These are phyloP conservation scores for Pulveroboletus sp. DNA, from an alignment of 768 basidiomycete genomes.

Conservation along the genomic window DNA sequence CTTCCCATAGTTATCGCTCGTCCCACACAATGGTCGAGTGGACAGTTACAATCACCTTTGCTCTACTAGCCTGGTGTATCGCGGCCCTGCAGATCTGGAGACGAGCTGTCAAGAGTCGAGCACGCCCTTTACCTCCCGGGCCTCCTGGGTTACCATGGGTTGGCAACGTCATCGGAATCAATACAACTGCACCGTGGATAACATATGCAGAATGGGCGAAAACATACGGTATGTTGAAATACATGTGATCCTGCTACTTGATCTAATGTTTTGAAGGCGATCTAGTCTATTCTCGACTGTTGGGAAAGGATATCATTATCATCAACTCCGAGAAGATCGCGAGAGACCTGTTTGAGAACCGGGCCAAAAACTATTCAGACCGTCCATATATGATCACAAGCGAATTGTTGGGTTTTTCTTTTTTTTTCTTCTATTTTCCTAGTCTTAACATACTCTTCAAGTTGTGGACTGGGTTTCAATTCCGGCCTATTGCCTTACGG, in stretches of 20 bases:
- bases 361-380: slow-evolving; percentile 37
- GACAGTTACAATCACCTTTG: too few species aligned
- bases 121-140: neutral
- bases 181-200: neutral
- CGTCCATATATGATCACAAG: slow-evolving; percentile 7
- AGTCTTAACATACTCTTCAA: neutral
- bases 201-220: slow-evolving; percentile 1
- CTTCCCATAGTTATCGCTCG: too few species aligned
- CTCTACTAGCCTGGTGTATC: too few species aligned
- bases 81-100: too few species aligned
- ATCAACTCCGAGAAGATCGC: slow-evolving; percentile 34
- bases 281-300: neutral
- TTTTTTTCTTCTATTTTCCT: neutral
- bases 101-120: too few species aligned
- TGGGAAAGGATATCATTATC: slow-evolving; percentile 21
- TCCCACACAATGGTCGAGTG: too few species aligned
- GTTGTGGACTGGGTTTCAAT: slow-evolving; percentile 1
- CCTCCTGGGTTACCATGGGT: neutral
- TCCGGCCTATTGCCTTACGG: neutral
- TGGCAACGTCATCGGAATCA: neutral
- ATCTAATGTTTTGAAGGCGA: slow-evolving; percentile 7
- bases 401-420: slow-evolving; percentile 3
- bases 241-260: neutral
- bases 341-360: slow-evolving; percentile 36
- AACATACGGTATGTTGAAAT: neutral